Conservation (phyloP, 257 asterid species). For the Solanum neorickii region DNA sequence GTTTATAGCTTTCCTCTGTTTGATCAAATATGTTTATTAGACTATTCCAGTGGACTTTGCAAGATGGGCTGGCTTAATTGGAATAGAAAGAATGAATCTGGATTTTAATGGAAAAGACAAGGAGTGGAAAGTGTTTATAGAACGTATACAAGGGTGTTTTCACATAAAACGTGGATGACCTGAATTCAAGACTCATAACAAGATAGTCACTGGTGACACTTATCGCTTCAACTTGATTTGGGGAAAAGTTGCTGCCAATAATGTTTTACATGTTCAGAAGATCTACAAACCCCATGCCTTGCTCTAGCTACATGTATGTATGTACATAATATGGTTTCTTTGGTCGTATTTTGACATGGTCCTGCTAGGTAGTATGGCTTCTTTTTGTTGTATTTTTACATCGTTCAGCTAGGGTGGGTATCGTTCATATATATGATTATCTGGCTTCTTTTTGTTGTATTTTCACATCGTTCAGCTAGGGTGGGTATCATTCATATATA, state of each 20-base stretch:
- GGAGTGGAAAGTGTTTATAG: background rate
- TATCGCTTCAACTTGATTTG: background rate
- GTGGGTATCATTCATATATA: background rate
- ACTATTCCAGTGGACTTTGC: background rate
- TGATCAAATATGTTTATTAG: background rate
- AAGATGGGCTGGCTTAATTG: background rate
- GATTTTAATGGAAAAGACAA: background rate
- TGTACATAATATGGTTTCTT: background rate
- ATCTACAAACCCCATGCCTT: background rate
- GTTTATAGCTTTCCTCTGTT: background rate
- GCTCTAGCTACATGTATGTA: background rate
- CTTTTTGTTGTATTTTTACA: background rate
- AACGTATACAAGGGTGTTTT: background rate
- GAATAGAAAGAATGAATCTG: background rate
- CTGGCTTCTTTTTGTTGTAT: background rate
- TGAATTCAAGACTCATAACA: background rate
- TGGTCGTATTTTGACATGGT: background rate
- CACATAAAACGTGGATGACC: background rate
- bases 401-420: background rate
- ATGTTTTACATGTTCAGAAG: background rate
- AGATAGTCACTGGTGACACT: background rate
- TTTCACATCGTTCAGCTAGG: background rate
- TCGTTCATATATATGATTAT: background rate
- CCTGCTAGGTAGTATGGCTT: background rate
- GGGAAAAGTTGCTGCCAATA: background rate